Conservation (phyloP, 345 rosid species). For the Capsella bursapastoris region DNA sequence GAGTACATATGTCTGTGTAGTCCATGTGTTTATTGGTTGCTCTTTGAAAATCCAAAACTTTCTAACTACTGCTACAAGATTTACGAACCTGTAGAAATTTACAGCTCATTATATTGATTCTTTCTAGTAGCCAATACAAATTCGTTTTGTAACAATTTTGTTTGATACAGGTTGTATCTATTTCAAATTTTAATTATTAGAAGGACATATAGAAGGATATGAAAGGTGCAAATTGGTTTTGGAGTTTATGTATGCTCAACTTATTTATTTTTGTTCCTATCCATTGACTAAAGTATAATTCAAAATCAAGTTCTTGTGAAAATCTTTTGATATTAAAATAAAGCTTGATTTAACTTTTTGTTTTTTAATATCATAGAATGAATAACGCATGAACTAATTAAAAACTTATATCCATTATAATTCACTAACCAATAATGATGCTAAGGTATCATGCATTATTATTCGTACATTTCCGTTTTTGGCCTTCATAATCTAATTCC, state of each 20-base stretch:
- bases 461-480: not conserved
- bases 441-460: not conserved
- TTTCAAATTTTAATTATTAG: not conserved
- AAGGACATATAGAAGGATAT: too few species aligned
- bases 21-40: conserved; percentile 17
- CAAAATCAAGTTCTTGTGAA: too few species aligned
- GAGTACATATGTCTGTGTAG: not conserved
- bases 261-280: too few species aligned
- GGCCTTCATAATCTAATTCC: not conserved
- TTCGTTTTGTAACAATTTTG: not conserved
- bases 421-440: not conserved
- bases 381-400: not conserved
- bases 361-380: not conserved
- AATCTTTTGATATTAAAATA: too few species aligned
- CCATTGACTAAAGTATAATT: too few species aligned
- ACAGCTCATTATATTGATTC: not conserved
- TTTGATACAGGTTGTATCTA: not conserved
- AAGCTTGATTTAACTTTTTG: not conserved
- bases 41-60: not conserved
- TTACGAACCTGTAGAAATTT: not conserved
- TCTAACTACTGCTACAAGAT: not conserved
- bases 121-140: conserved; percentile 8
- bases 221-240: too few species aligned
- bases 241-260: too few species aligned
- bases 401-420: not conserved